Conservation (phyloP, 441 rosid genomes). For the Pelargonium australe region DNA sequence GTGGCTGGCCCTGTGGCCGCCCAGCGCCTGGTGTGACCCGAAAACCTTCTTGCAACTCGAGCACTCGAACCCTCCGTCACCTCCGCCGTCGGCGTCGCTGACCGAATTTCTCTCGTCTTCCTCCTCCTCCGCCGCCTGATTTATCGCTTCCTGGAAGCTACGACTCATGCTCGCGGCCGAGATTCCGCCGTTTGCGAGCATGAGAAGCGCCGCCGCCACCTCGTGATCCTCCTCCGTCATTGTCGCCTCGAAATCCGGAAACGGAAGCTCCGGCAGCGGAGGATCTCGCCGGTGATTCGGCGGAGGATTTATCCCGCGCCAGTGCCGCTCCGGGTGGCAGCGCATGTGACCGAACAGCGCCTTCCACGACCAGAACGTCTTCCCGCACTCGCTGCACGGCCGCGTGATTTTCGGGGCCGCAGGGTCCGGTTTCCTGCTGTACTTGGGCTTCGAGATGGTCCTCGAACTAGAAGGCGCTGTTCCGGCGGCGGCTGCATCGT, state of each 20-base stretch:
- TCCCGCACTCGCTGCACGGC: conserved; percentile 3
- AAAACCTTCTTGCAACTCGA: conserved; percentile 79
- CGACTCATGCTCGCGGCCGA: neutral
- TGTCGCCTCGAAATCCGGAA: neutral
- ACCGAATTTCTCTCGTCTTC: neutral
- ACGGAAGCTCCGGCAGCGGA: too few species aligned
- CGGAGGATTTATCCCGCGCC: neutral
- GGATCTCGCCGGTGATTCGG: neutral
- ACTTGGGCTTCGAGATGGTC: neutral
- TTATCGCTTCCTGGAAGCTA: too few species aligned
- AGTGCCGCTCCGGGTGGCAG: neutral
- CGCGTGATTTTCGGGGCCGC: neutral
- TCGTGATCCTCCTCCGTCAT: neutral
- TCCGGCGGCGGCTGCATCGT: conserved; percentile 81
- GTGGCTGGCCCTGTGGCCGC: conserved; percentile 81
- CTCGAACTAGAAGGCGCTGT: too few species aligned
- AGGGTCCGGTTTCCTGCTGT: neutral
- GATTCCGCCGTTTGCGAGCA: neutral
- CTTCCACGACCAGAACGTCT: conserved; percentile 4
- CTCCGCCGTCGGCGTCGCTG: conserved; percentile 11
- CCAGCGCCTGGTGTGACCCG: conserved; percentile 72
- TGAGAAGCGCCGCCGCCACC: neutral
- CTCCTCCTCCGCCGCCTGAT: neutral
- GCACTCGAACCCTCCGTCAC: conserved; percentile 41
- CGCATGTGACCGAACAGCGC: neutral